Percentiles rank a stretch among this genome's conserved stretches.
These are phyloP conservation scores for Termitomyces sp. DNA, from an alignment of 768 basidiomycete species.

Conservation along the genomic window DNA sequence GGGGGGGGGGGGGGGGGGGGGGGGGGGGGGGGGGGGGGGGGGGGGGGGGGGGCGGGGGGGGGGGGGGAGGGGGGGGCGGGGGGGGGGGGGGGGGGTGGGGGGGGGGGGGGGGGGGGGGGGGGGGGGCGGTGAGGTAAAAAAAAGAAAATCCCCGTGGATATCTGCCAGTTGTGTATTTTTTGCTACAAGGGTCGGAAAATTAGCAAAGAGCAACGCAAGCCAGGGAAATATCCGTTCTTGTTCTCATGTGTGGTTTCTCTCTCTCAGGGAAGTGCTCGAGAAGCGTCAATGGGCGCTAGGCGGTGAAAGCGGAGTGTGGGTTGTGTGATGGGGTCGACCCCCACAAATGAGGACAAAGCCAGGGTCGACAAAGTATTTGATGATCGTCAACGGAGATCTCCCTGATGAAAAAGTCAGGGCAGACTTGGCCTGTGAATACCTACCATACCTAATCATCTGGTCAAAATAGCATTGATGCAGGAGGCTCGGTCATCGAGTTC, in stretches of 20 bases:
- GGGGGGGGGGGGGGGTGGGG: too few species aligned
- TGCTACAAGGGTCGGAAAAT: background rate
- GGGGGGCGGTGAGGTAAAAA: too few species aligned
- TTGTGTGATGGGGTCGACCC: too few species aligned
- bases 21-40: too few species aligned
- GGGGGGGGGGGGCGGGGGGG: too few species aligned
- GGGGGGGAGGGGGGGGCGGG: too few species aligned
- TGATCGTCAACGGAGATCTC: background rate
- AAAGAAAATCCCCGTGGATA: background rate
- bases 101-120: too few species aligned
- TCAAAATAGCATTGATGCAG: too few species aligned
- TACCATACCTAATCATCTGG: background rate
- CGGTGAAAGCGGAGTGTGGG: conserved; percentile 5
- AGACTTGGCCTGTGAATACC: background rate
- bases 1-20: too few species aligned
- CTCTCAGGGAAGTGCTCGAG: background rate
- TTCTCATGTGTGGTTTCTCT: too few species aligned
- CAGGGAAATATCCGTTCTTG: background rate
- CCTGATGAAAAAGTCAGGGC: conserved; percentile 1
- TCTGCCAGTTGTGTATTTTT: too few species aligned
- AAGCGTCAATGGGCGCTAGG: background rate
- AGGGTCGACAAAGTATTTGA: background rate
- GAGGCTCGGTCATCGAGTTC: too few species aligned
- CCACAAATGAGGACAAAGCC: background rate
- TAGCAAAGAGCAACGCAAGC: conserved; percentile 1